phyloP scores from a whole-genome alignment of 1,284 basidiomycete species.

The Apiotrichum veenhuisii region DNA sequence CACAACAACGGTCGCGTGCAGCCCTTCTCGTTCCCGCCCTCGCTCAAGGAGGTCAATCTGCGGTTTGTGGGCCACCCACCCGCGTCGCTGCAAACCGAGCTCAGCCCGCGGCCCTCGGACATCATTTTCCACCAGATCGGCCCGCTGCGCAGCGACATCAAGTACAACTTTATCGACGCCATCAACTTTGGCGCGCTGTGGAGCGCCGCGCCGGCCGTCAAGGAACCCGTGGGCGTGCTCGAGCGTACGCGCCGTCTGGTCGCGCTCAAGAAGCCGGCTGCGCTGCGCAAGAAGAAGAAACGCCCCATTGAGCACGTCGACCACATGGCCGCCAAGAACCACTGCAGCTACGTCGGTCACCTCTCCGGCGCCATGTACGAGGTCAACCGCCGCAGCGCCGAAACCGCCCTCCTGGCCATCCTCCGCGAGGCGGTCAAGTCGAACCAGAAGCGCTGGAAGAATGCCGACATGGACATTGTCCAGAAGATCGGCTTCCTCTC shows the following conservation, averaged over 20 bases:
- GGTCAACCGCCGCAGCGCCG: not conserved
- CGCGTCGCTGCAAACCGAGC: not conserved
- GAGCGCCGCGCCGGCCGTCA: not conserved
- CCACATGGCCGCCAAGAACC: not conserved
- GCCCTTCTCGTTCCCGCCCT: not conserved
- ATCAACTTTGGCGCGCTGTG: not conserved
- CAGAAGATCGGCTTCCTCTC: not conserved
- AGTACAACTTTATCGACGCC: constrained; percentile 2
- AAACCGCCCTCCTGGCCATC: not conserved
- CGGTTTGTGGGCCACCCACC: not conserved
- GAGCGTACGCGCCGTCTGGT: not conserved
- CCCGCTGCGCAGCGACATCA: not conserved
- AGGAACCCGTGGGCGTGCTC: not conserved
- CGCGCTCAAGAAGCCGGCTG: too few relatives aligned
- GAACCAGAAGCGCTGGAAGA: not conserved
- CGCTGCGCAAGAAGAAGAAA: not conserved
- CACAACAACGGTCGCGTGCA: not conserved
- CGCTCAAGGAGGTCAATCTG: not conserved
- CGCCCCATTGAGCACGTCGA: not conserved
- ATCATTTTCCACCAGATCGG: constrained; percentile 1
- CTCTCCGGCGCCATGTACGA: not conserved
- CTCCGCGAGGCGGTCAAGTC: not conserved
- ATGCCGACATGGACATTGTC: not conserved
- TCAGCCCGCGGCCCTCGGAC: not conserved
- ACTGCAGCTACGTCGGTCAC: not conserved